phyloP scores from a whole-genome alignment of 768 basidiomycete species.

The Amanita brunnescens region DNA sequence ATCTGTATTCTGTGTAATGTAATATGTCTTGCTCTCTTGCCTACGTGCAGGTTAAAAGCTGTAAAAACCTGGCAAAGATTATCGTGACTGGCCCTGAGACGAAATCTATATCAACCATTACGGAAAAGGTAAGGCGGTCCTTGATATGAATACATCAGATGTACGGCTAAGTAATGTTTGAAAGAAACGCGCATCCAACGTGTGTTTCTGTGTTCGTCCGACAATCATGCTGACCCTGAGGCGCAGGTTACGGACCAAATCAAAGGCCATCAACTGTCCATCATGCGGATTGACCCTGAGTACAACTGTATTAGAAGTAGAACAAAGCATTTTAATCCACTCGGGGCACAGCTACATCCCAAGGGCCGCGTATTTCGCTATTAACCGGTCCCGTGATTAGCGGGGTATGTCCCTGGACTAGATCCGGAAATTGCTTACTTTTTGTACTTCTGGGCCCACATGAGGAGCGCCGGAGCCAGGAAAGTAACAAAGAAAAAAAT shows the following conservation, averaged over 20 bases:
- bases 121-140: background rate
- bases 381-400: conserved; percentile 10
- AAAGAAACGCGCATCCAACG: conserved; percentile 6
- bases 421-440: conserved; percentile 42
- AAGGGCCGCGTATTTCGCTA: conserved; percentile 84
- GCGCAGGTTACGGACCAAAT: background rate
- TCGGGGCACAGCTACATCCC: conserved; percentile 82
- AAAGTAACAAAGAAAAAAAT: conserved; percentile 55
- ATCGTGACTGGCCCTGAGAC: background rate
- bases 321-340: conserved; percentile 30
- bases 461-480: conserved; percentile 60
- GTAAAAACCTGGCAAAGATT: background rate
- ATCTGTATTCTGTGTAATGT: conserved; percentile 7
- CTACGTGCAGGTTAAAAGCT: background rate
- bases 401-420: conserved; percentile 2
- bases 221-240: conserved; percentile 1
- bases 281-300: background rate
- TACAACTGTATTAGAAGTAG: background rate
- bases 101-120: too few relatives aligned
- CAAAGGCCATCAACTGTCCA: background rate
- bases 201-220: background rate
- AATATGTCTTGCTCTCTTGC: conserved; percentile 4
- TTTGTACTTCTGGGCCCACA: conserved; percentile 86
- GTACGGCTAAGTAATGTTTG: background rate
- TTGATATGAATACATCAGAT: background rate